These are phyloP conservation scores for Cornus controversa DNA, from an alignment of 148 eudicot species.

Conservation along the genomic window DNA sequence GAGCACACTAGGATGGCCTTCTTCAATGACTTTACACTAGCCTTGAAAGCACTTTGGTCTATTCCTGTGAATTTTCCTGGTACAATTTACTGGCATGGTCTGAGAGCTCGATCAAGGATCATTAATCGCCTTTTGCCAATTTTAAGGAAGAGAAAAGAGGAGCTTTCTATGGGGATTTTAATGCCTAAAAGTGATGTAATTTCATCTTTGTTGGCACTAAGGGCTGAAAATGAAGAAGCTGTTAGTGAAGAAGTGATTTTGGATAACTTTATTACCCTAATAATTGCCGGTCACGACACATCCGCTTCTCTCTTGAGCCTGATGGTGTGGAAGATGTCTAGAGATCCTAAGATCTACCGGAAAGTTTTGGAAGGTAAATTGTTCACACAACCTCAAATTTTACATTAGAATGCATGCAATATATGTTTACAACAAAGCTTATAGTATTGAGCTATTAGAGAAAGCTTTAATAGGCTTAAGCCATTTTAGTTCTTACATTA, in stretches of 20 bases:
- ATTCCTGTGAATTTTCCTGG: conserved; percentile 11
- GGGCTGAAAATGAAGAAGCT: conserved; percentile 6
- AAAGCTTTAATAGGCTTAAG: no score
- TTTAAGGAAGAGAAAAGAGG: conserved; percentile 11
- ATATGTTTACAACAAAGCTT: no score
- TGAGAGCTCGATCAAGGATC: conserved; percentile 11
- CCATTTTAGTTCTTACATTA: no score
- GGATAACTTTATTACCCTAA: conserved; percentile 1
- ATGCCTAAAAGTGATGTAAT: neutral
- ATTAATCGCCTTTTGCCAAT: neutral
- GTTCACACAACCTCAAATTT: no score
- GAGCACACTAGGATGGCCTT: conserved; percentile 5
- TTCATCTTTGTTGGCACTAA: conserved; percentile 6
- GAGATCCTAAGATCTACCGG: no score
- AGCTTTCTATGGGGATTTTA: neutral
- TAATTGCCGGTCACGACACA: conserved; percentile 12
- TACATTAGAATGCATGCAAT: no score
- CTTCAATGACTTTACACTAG: neutral
- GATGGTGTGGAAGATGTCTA: conserved; percentile 21
- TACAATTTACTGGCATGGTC: conserved; percentile 1
- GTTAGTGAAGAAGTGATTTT: conserved; percentile 1
- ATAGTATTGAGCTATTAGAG: no score
- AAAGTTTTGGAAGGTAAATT: no score
- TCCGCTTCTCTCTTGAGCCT: conserved; percentile 14
- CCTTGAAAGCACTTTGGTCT: conserved; percentile 8